Percentiles rank a stretch among this genome's conserved stretches.
phyloP scores from a whole-genome alignment of 2,329 filamentous ascomycete species.

The Colletotrichum tropicicola region DNA sequence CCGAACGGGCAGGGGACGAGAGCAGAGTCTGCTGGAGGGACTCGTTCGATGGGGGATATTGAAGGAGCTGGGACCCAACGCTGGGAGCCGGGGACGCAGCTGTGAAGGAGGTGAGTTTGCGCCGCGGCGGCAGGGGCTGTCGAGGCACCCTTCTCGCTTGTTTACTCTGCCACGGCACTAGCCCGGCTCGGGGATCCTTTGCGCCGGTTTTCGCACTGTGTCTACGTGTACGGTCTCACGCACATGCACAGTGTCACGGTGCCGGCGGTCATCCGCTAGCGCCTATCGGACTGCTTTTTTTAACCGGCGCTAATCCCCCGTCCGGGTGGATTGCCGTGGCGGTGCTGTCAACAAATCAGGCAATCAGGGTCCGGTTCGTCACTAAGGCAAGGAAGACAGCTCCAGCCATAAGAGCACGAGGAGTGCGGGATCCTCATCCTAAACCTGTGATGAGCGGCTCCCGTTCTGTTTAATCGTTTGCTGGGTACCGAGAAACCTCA shows the following conservation, averaged over 20 bases:
- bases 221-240: accelerated
- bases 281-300: constrained; percentile 21
- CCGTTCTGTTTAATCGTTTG: background rate
- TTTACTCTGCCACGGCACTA: constrained; percentile 16
- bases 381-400: too few relatives aligned
- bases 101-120: constrained; percentile 6
- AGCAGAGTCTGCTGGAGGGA: background rate
- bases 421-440: constrained; percentile 7
- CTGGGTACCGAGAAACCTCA: background rate
- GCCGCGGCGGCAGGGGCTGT: background rate
- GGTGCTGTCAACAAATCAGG: constrained; percentile 18
- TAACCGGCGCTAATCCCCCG: constrained; percentile 20
- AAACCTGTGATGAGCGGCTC: background rate
- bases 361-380: background rate
- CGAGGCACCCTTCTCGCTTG: constrained; percentile 14
- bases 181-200: constrained; percentile 19
- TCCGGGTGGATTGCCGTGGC: constrained; percentile 15
- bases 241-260: background rate
- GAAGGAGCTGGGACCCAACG: constrained; percentile 11
- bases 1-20: background rate
- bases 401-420: too few relatives aligned
- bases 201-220: background rate
- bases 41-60: constrained; percentile 21
- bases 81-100: background rate
- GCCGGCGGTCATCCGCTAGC: background rate